Evolutionary conservation across 75 land plant species (phyloP), one percentile per base, ranked within the genome.

Genomic region (Cupressus sempervirens): DNA sequence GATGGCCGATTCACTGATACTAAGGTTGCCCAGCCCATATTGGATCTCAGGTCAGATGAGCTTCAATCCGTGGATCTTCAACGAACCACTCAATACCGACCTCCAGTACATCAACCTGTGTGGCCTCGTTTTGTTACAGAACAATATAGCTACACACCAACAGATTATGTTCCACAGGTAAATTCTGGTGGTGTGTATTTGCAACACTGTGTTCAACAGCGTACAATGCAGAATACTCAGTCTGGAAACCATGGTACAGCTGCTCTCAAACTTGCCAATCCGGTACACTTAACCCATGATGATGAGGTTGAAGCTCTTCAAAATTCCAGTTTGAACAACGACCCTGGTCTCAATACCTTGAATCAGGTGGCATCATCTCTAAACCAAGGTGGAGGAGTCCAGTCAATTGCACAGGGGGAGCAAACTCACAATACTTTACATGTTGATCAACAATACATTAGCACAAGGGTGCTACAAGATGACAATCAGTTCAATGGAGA

Each of bases 71-170:
- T 45, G n/a, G 83, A 52, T 52, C 36, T 50, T 5, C 52, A 32
- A 15, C 62, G 35, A 35, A 46, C 53, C 34, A 35, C 38, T 54
- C 56, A 82, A 40, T 9, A 18, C 54, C 50, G 65, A 82, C 62
- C 15, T 50, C 83, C 65, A 82, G 36, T 82, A 34, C 56, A 53
- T 50, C 62, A 54, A 82, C 65, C 56, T 18, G 20, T 54, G 38
- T 54, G 40, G 62, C 36, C 35, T 18, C 10, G 1, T 32, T 34
- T 82, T 52, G 83, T 53, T 52, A 58, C 38, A 0, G 83, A 82
- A n/a, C 83, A 82, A n/a, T 82, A 82, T 82, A 54, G 54, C 30
- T 82, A 82, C 62, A 82, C 15, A 16, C 56, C 56, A 82, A n/a
- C 83, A 52, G 83, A 50, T 32, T 82, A 30, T n/a, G 35, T 53